phyloP scores from a whole-genome alignment of 768 basidiomycete genomes.

The Pleurotus tuoliensis region DNA sequence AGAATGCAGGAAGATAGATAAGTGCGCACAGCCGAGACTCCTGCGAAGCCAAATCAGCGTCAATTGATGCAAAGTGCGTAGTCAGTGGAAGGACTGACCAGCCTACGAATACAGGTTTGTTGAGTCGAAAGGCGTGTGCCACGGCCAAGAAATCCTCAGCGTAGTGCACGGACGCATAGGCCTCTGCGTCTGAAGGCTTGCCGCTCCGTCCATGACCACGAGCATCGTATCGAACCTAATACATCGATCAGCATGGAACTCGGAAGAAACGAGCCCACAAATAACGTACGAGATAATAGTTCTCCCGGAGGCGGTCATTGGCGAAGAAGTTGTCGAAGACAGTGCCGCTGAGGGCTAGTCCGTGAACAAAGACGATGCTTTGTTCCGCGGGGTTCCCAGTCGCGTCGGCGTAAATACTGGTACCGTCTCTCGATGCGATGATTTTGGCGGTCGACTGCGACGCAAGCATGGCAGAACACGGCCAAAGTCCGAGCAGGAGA shows the following conservation, averaged over 20 bases:
- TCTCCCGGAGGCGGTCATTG: constrained; percentile 21
- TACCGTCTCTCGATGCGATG: constrained; percentile 27
- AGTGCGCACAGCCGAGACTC: constrained; percentile 21
- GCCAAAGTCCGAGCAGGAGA: too few relatives aligned
- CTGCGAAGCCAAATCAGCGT: constrained; percentile 5
- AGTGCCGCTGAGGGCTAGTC: constrained; percentile 22
- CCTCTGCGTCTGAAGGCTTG: constrained; percentile 7
- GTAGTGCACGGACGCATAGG: constrained; percentile 8
- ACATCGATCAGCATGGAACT: neutral
- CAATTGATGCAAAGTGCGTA: neutral
- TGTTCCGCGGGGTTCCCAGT: constrained; percentile 28
- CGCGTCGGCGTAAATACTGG: constrained; percentile 30
- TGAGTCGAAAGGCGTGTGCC: constrained; percentile 24
- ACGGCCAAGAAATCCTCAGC: constrained; percentile 16
- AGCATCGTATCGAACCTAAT: constrained; percentile 13
- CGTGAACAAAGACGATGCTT: constrained; percentile 34
- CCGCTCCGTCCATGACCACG: constrained; percentile 15
- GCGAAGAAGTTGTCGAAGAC: constrained; percentile 29
- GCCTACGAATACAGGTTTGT: constrained; percentile 26
- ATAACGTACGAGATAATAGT: constrained; percentile 16
- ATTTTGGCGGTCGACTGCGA: constrained; percentile 3
- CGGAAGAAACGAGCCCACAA: neutral
- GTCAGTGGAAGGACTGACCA: constrained; percentile 20
- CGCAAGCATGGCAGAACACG: neutral
- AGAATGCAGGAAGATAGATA: too few relatives aligned